phyloP scores from a whole-genome alignment of 257 asterid species.

The Voacanga thouarsii region DNA sequence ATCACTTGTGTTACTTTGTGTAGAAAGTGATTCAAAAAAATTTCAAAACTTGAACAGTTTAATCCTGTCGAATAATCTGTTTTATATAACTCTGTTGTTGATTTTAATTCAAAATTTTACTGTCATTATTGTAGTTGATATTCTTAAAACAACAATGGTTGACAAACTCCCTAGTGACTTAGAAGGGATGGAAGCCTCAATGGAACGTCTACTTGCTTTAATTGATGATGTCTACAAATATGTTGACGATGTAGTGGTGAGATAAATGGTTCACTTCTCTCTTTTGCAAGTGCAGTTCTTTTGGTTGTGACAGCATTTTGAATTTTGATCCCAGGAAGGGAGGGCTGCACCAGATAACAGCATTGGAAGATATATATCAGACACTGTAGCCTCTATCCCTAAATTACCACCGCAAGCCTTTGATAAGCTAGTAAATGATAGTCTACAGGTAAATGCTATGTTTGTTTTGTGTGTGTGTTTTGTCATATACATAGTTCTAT shows the following conservation, averaged over 20 bases:
- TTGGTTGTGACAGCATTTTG: not conserved
- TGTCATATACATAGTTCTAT: no score
- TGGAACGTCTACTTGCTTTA: constrained; percentile 77
- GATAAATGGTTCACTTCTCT: constrained; percentile 12
- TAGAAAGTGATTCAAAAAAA: no score
- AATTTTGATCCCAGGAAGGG: constrained; percentile 59
- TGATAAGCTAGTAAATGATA: constrained; percentile 41
- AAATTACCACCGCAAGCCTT: constrained; percentile 56
- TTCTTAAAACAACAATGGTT: constrained; percentile 71
- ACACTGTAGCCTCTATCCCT: constrained; percentile 66
- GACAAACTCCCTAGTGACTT: constrained; percentile 90
- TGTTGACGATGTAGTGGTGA: constrained; percentile 94
- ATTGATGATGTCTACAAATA: constrained; percentile 80
- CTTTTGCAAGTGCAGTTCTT: not conserved
- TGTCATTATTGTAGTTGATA: constrained; percentile 51
- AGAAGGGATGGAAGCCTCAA: constrained; percentile 97
- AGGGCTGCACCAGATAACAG: constrained; percentile 59
- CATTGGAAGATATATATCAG: constrained; percentile 69
- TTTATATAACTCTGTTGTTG: not conserved
- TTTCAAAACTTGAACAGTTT: not conserved
- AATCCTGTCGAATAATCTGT: not conserved
- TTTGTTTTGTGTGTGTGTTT: no score
- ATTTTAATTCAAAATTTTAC: not conserved
- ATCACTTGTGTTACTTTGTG: no score
- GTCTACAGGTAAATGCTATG: constrained; percentile 56